phyloP scores from a whole-genome alignment of 2,329 filamentous ascomycete species.

The Aspergillus sp. region DNA sequence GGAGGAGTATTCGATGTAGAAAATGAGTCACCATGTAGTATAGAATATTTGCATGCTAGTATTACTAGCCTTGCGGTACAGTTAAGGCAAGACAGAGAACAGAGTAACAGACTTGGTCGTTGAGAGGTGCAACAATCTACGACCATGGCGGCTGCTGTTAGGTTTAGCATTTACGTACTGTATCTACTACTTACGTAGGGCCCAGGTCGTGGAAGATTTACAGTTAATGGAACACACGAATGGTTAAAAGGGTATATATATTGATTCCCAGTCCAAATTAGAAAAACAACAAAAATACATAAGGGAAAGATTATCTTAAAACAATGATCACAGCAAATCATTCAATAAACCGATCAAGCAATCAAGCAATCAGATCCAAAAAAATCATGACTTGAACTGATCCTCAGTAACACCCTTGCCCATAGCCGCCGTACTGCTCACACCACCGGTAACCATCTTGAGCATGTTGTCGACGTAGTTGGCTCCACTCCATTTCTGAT shows the following conservation, averaged over 20 bases:
- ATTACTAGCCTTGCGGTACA: no score
- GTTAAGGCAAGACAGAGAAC: no score
- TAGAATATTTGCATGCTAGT: background rate
- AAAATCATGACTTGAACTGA: constrained; percentile 70
- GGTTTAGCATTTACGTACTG: no score
- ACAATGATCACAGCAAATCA: background rate
- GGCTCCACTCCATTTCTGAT: constrained; percentile 98
- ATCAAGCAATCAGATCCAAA: constrained; percentile 1
- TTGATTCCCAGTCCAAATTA: background rate
- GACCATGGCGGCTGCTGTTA: no score
- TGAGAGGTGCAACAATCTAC: no score
- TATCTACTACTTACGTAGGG: no score
- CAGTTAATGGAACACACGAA: no score
- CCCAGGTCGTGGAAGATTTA: no score
- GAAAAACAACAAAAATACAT: background rate
- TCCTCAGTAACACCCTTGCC: constrained; percentile 97
- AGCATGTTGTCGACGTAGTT: constrained; percentile 92
- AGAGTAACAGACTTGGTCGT: no score
- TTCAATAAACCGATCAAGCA: constrained; percentile 3
- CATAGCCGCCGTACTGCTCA: constrained; percentile 93
- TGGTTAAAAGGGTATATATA: background rate
- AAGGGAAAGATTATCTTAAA: background rate
- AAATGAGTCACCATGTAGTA: background rate
- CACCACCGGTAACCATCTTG: constrained; percentile 95
- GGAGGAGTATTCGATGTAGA: background rate